phyloP scores from a whole-genome alignment of 768 basidiomycete species.

The Russula olivacea region DNA sequence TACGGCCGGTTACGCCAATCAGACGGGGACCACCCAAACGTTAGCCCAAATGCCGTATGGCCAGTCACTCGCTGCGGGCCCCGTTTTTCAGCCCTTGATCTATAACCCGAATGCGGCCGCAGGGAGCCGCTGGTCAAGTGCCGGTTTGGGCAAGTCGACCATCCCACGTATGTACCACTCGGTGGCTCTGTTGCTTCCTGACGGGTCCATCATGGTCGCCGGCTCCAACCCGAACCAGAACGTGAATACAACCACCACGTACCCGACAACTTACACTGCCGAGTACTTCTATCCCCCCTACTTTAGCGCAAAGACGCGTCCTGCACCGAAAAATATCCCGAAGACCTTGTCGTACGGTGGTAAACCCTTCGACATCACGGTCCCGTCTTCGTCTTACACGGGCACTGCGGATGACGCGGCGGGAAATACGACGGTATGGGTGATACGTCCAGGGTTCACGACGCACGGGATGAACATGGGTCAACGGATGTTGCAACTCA shows the following conservation, averaged over 20 bases:
- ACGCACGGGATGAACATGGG: constrained; percentile 15
- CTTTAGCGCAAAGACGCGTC: neutral
- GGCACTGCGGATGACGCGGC: neutral
- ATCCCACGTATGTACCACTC: constrained; percentile 14
- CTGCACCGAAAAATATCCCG: neutral
- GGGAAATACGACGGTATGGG: neutral
- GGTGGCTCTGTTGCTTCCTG: neutral
- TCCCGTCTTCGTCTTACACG: neutral
- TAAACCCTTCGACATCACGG: neutral
- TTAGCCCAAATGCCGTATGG: neutral
- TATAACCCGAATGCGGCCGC: constrained; percentile 5
- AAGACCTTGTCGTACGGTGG: constrained; percentile 9
- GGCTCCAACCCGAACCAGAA: constrained; percentile 11
- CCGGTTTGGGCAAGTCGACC: neutral
- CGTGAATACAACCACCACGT: neutral
- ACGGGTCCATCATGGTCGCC: constrained; percentile 9
- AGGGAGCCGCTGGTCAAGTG: neutral
- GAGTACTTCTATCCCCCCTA: constrained; percentile 13
- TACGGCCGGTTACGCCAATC: neutral
- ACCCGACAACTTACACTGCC: neutral
- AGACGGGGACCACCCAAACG: neutral
- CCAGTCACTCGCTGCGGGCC: neutral
- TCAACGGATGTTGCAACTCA: constrained; percentile 7
- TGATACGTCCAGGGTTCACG: constrained; percentile 9
- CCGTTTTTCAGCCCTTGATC: neutral